Evolutionary conservation across 2,329 filamentous ascomycete species (phyloP).

Genomic region (Beauveria caledonica): DNA sequence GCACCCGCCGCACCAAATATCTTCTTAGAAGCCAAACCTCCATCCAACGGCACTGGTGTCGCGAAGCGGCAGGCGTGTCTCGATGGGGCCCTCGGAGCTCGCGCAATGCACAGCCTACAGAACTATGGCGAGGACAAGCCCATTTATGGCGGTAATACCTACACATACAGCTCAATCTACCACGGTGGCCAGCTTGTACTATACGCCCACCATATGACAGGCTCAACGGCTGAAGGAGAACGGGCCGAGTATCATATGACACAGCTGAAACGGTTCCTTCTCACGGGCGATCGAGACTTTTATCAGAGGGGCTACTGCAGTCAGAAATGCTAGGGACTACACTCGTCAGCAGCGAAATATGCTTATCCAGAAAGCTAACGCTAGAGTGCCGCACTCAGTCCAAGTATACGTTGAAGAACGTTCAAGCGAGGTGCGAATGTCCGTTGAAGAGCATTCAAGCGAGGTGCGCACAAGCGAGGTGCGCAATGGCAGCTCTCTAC

Average conservation of each 20-base stretch:
- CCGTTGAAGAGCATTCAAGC: neutral
- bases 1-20: constrained; percentile 30
- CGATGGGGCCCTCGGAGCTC: constrained; percentile 29
- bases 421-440: neutral
- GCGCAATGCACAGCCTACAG: constrained; percentile 30
- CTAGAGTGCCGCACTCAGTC: constrained; percentile 3
- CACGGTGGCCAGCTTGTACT: constrained; percentile 27
- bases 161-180: constrained; percentile 31
- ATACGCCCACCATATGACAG: constrained; percentile 29
- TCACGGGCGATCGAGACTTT: constrained; percentile 25
- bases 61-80: constrained; percentile 27
- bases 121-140: constrained; percentile 24
- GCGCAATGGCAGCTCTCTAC: neutral
- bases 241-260: constrained; percentile 30
- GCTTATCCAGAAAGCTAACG: constrained; percentile 25
- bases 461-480: neutral
- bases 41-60: constrained; percentile 18
- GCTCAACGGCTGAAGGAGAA: constrained; percentile 20
- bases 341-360: constrained; percentile 28
- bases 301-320: constrained; percentile 26
- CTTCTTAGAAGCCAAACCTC: constrained; percentile 32
- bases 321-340: constrained; percentile 30
- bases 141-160: constrained; percentile 29
- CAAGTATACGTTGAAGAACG: neutral
- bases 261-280: constrained; percentile 18